Evolutionary conservation across 257 asterid genomes (phyloP), one percentile per base, ranked within the genome.

Genomic region (Solanum chilense): DNA sequence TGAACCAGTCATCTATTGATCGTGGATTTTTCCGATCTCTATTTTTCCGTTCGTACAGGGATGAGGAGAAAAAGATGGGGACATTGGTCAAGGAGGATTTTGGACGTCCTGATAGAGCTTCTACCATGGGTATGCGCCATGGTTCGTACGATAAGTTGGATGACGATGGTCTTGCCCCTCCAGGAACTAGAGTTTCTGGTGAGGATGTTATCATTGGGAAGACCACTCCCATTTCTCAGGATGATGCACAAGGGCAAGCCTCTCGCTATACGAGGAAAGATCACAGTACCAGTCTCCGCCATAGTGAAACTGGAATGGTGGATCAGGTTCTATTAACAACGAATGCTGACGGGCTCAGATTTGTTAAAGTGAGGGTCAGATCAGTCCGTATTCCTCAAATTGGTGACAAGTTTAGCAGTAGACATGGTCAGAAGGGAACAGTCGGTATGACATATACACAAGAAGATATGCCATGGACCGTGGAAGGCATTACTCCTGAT

Each of bases 381-480:
- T 97, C 99, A 2, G 96, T 97, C 20, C 92, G 98, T 58, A 93
- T 97, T 77, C 99, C 99, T 80, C 99, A 97, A 91, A 97, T 97
- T 82, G 99, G 99, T 20, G 98, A 97, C 91, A 97, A 95, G 83
- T 95, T 97, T 92, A 97, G 99, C 81, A 95, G 98, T 91, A 87
- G 99, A 86, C 99, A 95, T 39, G 99, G 98, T 44, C 99, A 97
- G 93, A 97, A 97, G 89, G 99, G 98, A 69, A 95, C 99, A 2
- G 96, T 97, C 44, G 98, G 99, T 35, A 97, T 95, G 98, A 95
- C 98, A 5, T 97, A 94, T 86, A 97, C 99, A 5, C 99, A 97
- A 88, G 99, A 97, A 90, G 99, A 97, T 94, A 97, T 97, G 99
- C 99, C 98, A 9, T 97, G 96, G 94, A 97, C 98, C 68, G 89